Evolutionary conservation across 148 eudicot genomes (phyloP).

Genomic region (Chenopodium suecicum): DNA sequence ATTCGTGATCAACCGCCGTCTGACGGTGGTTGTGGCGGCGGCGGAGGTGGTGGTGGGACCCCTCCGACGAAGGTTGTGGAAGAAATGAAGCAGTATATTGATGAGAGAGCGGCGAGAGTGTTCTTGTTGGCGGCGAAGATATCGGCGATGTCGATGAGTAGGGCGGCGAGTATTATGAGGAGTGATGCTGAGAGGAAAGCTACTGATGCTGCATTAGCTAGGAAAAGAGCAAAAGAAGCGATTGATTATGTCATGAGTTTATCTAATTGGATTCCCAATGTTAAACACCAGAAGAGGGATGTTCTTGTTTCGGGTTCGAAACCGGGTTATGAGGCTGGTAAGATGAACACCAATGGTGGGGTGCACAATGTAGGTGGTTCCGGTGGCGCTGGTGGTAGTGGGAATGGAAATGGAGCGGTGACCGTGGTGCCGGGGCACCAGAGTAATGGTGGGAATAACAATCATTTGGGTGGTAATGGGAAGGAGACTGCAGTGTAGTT

Average conservation of each 20-base stretch:
- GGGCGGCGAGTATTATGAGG: constrained; percentile 45
- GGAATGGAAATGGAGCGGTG: neutral
- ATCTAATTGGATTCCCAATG: constrained; percentile 25
- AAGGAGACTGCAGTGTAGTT: neutral
- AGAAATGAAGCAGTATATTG: constrained; percentile 26
- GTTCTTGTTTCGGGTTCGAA: constrained; percentile 9
- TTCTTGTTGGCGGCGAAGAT: constrained; percentile 72
- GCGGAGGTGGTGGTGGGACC: neutral
- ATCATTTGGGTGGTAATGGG: neutral
- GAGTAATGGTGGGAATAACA: neutral
- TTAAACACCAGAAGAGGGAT: constrained; percentile 24
- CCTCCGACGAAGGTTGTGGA: neutral
- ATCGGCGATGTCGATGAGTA: constrained; percentile 53
- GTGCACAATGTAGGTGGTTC: constrained; percentile 16
- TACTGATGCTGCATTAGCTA: constrained; percentile 62
- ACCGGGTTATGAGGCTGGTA: constrained; percentile 16
- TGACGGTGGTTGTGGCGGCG: neutral
- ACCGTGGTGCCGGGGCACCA: neutral
- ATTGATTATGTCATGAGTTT: constrained; percentile 46
- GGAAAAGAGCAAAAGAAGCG: constrained; percentile 70
- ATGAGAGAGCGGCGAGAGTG: constrained; percentile 44
- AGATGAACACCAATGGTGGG: constrained; percentile 37
- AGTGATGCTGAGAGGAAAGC: constrained; percentile 65
- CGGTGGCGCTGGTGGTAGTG: neutral
- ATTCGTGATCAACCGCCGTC: neutral